These are phyloP conservation scores for Tolypocladium capitatum DNA, from an alignment of 2,329 filamentous ascomycete genomes.

Conservation along the genomic window DNA sequence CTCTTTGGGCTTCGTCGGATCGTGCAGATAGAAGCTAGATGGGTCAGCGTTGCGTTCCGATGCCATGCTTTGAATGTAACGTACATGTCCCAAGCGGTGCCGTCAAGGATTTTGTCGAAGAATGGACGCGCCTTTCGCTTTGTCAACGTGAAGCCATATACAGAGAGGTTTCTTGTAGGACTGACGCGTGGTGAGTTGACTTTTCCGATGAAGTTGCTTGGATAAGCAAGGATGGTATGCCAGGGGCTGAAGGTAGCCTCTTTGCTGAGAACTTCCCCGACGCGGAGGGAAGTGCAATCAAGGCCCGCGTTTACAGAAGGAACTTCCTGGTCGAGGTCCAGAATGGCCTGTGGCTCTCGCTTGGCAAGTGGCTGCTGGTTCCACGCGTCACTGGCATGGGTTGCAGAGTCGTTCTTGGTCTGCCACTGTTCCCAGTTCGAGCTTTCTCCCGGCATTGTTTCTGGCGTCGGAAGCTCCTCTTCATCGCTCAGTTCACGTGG, in stretches of 20 bases:
- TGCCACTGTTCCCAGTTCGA: background rate
- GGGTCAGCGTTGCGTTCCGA: background rate
- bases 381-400: background rate
- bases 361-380: background rate
- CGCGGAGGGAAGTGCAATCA: slow-evolving; percentile 11
- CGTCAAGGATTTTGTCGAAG: slow-evolving; percentile 47
- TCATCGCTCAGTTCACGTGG: background rate
- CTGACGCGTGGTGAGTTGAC: slow-evolving; percentile 33
- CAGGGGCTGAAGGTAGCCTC: slow-evolving; percentile 33
- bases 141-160: background rate
- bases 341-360: background rate
- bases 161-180: background rate
- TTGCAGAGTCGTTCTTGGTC: background rate
- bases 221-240: slow-evolving; percentile 42
- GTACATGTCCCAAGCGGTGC: slow-evolving; percentile 66
- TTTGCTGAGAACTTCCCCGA: slow-evolving; percentile 11
- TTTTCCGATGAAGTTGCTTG: slow-evolving; percentile 43
- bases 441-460: background rate
- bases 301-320: background rate
- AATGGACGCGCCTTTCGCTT: slow-evolving; percentile 25
- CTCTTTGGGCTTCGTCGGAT: slow-evolving; percentile 28
- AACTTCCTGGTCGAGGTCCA: background rate
- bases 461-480: background rate
- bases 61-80: background rate
- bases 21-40: slow-evolving; percentile 52